Conservation (phyloP, 2,329 filamentous ascomycete genomes). For the Penicillium glabrum region DNA sequence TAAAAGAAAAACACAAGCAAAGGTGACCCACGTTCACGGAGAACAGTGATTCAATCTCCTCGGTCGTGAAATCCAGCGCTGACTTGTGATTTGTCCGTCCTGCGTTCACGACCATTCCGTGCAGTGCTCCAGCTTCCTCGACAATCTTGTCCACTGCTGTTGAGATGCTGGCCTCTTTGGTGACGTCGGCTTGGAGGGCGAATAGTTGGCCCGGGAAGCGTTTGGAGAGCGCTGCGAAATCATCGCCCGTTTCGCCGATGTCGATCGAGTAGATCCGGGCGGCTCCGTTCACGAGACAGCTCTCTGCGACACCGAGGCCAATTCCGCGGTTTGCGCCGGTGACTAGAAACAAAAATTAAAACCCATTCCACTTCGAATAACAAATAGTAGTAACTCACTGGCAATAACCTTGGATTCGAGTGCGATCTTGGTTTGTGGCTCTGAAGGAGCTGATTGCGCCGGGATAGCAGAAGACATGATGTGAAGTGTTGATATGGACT, state of each 20-base stretch:
- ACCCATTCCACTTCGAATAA: no score
- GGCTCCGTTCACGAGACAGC: constrained; percentile 48
- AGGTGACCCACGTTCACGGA: constrained; percentile 48
- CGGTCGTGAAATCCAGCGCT: constrained; percentile 51
- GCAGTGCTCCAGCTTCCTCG: constrained; percentile 43
- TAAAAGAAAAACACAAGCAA: background rate
- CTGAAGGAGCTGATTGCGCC: constrained; percentile 2
- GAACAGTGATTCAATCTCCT: constrained; percentile 48
- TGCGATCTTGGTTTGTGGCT: constrained; percentile 12
- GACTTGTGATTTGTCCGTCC: constrained; percentile 55
- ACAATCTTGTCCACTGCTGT: constrained; percentile 49
- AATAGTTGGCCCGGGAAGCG: constrained; percentile 43
- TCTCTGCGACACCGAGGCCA: constrained; percentile 49
- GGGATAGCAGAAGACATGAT: constrained; percentile 8
- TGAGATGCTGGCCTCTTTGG: constrained; percentile 47
- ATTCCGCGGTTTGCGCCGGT: constrained; percentile 43
- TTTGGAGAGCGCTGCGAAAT: constrained; percentile 21
- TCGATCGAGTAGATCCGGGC: constrained; percentile 49
- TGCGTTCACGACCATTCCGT: constrained; percentile 55
- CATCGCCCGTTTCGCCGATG: constrained; percentile 33
- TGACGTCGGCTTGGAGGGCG: constrained; percentile 48
- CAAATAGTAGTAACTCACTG: constrained; percentile 10
- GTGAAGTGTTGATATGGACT: background rate
- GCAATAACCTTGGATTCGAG: constrained; percentile 12
- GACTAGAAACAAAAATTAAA: no score